Conservation (phyloP, 2,329 filamentous ascomycete genomes). For the Penicillium sp. region DNA sequence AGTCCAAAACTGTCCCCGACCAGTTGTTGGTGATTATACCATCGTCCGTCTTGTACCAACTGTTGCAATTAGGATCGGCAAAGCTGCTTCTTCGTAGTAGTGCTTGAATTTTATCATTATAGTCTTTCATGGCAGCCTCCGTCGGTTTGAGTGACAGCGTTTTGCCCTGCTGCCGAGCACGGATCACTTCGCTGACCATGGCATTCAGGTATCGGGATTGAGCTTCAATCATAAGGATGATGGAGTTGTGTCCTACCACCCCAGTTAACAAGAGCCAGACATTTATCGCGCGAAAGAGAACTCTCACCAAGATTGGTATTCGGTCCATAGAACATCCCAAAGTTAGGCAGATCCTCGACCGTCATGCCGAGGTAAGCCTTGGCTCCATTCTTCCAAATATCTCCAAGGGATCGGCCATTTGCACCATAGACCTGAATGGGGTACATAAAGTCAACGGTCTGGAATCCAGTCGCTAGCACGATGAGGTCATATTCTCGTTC, state of each 20-base stretch:
- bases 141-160: constrained; percentile 49
- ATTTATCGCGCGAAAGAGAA: not conserved
- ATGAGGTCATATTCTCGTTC: constrained; percentile 53
- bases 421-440: constrained; percentile 54
- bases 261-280: not conserved
- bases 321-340: constrained; percentile 58
- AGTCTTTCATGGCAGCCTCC: constrained; percentile 37
- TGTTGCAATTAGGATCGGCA: constrained; percentile 54
- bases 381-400: constrained; percentile 56
- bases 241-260: constrained; percentile 51
- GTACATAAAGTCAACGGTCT: constrained; percentile 58
- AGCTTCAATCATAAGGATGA: constrained; percentile 62
- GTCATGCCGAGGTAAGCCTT: constrained; percentile 52
- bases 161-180: constrained; percentile 42
- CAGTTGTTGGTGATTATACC: constrained; percentile 60
- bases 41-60: constrained; percentile 57
- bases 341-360: constrained; percentile 54
- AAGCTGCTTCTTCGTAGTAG: constrained; percentile 48
- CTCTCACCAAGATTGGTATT: constrained; percentile 50
- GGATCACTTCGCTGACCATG: constrained; percentile 50
- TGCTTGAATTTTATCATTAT: constrained; percentile 49
- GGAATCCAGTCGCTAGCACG: constrained; percentile 59
- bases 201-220: constrained; percentile 55
- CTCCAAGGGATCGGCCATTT: constrained; percentile 42
- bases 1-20: constrained; percentile 53